phyloP scores from a whole-genome alignment of 768 basidiomycete genomes.

The Tremella fuciformis region DNA sequence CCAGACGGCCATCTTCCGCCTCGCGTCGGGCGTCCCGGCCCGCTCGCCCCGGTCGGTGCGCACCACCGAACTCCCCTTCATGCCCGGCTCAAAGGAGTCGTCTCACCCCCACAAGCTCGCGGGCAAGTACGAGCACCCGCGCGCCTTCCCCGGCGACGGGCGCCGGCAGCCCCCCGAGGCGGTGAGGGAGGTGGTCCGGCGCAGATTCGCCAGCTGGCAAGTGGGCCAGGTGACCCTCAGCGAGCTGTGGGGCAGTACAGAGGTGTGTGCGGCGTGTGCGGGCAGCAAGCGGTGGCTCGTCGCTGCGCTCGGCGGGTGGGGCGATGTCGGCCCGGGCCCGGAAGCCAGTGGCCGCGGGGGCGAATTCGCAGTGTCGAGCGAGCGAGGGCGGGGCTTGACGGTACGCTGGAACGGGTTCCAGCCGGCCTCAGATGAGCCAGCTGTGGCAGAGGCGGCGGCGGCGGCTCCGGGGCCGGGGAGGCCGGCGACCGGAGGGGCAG shows the following conservation, averaged over 20 bases:
- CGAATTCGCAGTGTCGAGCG: conserved; percentile 30
- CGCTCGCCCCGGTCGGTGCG: conserved; percentile 50
- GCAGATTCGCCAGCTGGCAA: conserved; percentile 34
- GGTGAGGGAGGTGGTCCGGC: conserved; percentile 31
- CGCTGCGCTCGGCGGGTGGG: conserved; percentile 43
- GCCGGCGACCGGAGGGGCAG: too few species aligned
- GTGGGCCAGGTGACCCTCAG: conserved; percentile 34
- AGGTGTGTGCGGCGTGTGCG: conserved; percentile 31
- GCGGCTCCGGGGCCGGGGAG: too few species aligned
- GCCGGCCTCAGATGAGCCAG: too few species aligned
- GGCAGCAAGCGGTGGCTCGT: conserved; percentile 45
- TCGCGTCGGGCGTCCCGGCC: conserved; percentile 32
- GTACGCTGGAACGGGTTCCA: conserved; percentile 31
- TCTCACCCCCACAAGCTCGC: conserved; percentile 39
- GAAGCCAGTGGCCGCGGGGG: background rate
- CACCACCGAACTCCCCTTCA: conserved; percentile 45
- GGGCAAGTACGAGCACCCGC: conserved; percentile 26
- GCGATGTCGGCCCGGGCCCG: conserved; percentile 31
- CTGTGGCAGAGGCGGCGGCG: too few species aligned
- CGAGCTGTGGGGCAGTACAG: conserved; percentile 42
- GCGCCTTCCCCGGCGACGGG: conserved; percentile 19
- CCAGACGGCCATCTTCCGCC: conserved; percentile 50
- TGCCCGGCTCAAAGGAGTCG: conserved; percentile 43
- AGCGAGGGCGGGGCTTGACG: conserved; percentile 27
- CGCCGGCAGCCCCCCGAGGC: conserved; percentile 10